These are phyloP conservation scores for Yamadazyma aaseri DNA, from an alignment of 1,139 yeast species.

Conservation along the genomic window DNA sequence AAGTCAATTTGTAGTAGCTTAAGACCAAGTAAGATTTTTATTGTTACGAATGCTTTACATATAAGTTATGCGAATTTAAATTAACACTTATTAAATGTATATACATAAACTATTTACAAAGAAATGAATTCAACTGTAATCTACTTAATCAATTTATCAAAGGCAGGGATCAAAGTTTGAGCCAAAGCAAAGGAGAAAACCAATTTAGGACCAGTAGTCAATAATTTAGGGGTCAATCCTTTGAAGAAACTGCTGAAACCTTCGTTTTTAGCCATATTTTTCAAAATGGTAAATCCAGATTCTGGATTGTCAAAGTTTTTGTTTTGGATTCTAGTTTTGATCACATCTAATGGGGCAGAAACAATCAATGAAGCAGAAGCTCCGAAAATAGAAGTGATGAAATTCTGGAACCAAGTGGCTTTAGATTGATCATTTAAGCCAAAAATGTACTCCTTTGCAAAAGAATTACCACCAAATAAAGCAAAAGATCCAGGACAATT, in stretches of 20 bases:
- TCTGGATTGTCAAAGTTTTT: constrained; percentile 94
- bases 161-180: constrained; percentile 93
- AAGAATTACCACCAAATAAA: constrained; percentile 96
- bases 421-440: constrained; percentile 81
- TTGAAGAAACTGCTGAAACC: constrained; percentile 91
- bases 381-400: constrained; percentile 94
- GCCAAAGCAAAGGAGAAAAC: constrained; percentile 97
- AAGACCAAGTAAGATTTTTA: too few relatives aligned
- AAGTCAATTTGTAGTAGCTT: too few relatives aligned
- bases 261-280: constrained; percentile 90
- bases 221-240: constrained; percentile 92
- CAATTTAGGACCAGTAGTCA: constrained; percentile 97
- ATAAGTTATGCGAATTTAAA: too few relatives aligned
- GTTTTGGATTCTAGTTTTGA: constrained; percentile 97
- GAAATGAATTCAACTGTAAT: constrained; percentile 4
- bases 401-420: constrained; percentile 96
- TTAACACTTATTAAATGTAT: too few relatives aligned
- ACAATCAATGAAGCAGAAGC: constrained; percentile 97
- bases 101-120: constrained; percentile 13
- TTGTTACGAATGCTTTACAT: too few relatives aligned
- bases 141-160: constrained; percentile 62
- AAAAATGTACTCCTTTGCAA: constrained; percentile 93
- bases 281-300: constrained; percentile 86
- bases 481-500: constrained; percentile 99
- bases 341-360: constrained; percentile 96